phyloP scores from a whole-genome alignment of 371 early-diverging fungal species.

The Mucor saturninus region DNA sequence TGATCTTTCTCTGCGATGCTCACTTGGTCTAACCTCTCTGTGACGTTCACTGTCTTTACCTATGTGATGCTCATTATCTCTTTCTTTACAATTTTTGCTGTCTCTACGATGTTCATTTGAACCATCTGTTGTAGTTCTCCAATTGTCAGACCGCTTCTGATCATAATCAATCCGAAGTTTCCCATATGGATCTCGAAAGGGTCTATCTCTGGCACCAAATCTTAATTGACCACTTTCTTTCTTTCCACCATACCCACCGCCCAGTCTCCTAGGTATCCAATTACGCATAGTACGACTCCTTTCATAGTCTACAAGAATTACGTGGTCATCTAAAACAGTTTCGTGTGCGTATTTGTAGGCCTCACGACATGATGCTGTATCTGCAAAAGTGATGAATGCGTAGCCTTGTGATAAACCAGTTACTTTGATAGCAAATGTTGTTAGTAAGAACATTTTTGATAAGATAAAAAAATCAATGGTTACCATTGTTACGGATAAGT shows the following conservation, averaged over 20 bases:
- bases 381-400: conserved; percentile 56
- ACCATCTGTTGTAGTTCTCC: background rate
- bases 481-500: conserved; percentile 52
- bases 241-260: conserved; percentile 67
- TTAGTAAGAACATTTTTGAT: background rate
- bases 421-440: conserved; percentile 32
- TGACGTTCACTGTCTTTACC: too few species aligned
- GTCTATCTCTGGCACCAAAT: conserved; percentile 65
- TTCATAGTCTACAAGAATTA: conserved; percentile 67
- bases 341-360: conserved; percentile 53
- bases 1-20: too few species aligned
- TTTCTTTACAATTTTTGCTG: too few species aligned
- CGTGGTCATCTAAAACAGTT: conserved; percentile 43
- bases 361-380: conserved; percentile 32
- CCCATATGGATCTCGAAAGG: conserved; percentile 41
- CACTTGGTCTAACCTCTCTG: too few species aligned
- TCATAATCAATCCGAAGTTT: background rate
- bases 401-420: conserved; percentile 63
- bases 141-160: conserved; percentile 7
- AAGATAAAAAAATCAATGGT: background rate
- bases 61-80: too few species aligned
- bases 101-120: too few species aligned
- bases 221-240: conserved; percentile 69
- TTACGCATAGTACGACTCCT: conserved; percentile 55
- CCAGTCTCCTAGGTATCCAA: conserved; percentile 66